Evolutionary conservation across 202 grass and related monocot genomes (phyloP).

Genomic region (Panicum hallii): DNA sequence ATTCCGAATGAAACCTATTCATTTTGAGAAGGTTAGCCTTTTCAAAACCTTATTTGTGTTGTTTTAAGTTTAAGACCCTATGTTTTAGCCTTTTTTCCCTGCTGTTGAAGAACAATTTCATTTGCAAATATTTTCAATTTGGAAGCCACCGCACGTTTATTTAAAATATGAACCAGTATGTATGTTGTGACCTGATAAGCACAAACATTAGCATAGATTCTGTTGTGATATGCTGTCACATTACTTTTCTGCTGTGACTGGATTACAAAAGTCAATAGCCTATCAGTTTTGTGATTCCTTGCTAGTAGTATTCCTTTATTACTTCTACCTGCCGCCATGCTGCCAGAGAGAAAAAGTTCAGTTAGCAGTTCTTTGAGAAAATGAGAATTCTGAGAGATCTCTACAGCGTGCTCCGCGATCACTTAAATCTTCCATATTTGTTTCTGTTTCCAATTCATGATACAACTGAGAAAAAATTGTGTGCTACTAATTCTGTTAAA

Average conservation of each 20-base stretch:
- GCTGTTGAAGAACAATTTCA: slow-evolving; percentile 18
- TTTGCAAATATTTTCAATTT: slow-evolving; percentile 35
- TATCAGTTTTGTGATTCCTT: slow-evolving; percentile 24
- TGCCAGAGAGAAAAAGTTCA: slow-evolving; percentile 5
- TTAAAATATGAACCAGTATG: not conserved
- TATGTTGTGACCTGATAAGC: slow-evolving; percentile 20
- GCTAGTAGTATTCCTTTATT: slow-evolving; percentile 28
- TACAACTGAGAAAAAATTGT: not conserved
- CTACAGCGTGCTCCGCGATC: not conserved
- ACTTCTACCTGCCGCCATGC: not conserved
- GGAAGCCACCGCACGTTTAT: not conserved
- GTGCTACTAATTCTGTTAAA: not conserved
- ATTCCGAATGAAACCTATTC: slow-evolving; percentile 84
- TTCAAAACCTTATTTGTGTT: not conserved
- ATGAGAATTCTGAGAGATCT: not conserved
- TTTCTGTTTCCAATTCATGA: slow-evolving; percentile 5
- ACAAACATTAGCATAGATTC: slow-evolving; percentile 26
- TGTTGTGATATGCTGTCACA: not conserved
- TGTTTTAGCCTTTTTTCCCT: not conserved
- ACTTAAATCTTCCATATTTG: slow-evolving; percentile 1
- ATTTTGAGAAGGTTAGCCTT: slow-evolving; percentile 74
- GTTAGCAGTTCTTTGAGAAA: slow-evolving; percentile 27
- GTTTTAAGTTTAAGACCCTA: slow-evolving; percentile 8
- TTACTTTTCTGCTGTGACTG: slow-evolving; percentile 29
- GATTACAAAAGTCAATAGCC: slow-evolving; percentile 6